phyloP scores from a whole-genome alignment of 352 stramenopile genomes.

The Aphanomyces astaci region DNA sequence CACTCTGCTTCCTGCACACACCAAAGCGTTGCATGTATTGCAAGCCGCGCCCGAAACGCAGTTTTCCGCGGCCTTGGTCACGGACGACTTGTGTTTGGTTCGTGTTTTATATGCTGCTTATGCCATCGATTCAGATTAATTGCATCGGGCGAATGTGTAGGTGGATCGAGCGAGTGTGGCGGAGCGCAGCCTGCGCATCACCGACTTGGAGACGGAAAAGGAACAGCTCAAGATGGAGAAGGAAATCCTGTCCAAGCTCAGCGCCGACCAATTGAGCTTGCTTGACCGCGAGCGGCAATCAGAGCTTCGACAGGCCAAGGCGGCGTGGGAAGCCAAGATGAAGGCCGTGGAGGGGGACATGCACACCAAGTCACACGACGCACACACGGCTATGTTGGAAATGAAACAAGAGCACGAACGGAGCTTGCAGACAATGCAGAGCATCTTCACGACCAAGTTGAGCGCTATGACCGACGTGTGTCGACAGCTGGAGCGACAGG shows the following conservation, averaged over 20 bases:
- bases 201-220: conserved; percentile 55
- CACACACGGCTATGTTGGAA: conserved; percentile 27
- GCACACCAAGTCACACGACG: conserved; percentile 8
- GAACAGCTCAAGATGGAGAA: conserved; percentile 67
- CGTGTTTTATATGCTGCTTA: conserved; percentile 10
- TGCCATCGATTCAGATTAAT: not conserved
- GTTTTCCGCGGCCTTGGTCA: conserved; percentile 16
- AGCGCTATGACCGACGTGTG: conserved; percentile 41
- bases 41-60: not conserved
- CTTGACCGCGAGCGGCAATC: conserved; percentile 34
- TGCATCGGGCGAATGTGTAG: conserved; percentile 29
- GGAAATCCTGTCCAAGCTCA: conserved; percentile 50
- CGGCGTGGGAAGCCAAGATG: conserved; percentile 27
- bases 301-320: conserved; percentile 24
- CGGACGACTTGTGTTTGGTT: conserved; percentile 13
- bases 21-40: not conserved
- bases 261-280: conserved; percentile 36
- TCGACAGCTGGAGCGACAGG: conserved; percentile 24
- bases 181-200: conserved; percentile 37
- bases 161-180: conserved; percentile 53
- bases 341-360: conserved; percentile 24
- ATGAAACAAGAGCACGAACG: conserved; percentile 37
- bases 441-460: conserved; percentile 24
- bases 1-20: not conserved
- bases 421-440: conserved; percentile 48